These are phyloP conservation scores for Dactylellina leptospora DNA, from an alignment of 2,329 filamentous ascomycete genomes.

Conservation along the genomic window DNA sequence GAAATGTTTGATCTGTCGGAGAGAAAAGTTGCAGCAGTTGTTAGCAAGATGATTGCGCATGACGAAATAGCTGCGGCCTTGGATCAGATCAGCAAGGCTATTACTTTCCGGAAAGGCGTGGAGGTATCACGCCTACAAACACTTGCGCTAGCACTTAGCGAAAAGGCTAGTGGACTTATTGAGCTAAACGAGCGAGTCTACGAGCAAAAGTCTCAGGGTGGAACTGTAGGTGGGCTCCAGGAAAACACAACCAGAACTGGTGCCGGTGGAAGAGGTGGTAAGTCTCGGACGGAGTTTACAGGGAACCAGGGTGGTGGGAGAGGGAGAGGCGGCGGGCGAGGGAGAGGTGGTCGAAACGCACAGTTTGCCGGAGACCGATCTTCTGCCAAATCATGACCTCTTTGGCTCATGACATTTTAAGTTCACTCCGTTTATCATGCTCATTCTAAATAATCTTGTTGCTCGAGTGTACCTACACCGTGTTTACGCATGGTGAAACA, in stretches of 20 bases:
- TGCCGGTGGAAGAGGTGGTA: slow-evolving; percentile 73
- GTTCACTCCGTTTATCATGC: background rate
- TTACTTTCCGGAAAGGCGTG: slow-evolving; percentile 99
- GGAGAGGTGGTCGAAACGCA: slow-evolving; percentile 56
- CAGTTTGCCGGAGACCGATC: slow-evolving; percentile 54
- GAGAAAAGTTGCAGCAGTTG: slow-evolving; percentile 90
- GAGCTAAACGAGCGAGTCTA: slow-evolving; percentile 97
- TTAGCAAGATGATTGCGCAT: slow-evolving; percentile 99
- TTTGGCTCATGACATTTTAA: too few species aligned
- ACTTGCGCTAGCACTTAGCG: slow-evolving; percentile 88
- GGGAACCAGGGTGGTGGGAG: slow-evolving; percentile 64
- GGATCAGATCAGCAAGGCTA: slow-evolving; percentile 95
- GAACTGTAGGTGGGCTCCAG: slow-evolving; percentile 86
- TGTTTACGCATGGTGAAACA: too few species aligned
- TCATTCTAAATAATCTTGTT: background rate
- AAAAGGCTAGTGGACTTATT: slow-evolving; percentile 95
- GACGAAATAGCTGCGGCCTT: slow-evolving; percentile 95
- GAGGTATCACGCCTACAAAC: slow-evolving; percentile 96
- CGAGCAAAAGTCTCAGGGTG: slow-evolving; percentile 95
- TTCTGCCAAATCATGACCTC: slow-evolving; percentile 24
- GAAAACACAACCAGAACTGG: slow-evolving; percentile 80
- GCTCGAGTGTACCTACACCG: too few species aligned
- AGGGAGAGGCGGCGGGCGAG: slow-evolving; percentile 64
- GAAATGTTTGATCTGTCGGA: slow-evolving; percentile 94
- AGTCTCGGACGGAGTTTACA: slow-evolving; percentile 65